Evolutionary conservation across 1,284 basidiomycete genomes (phyloP).

Genomic region (Marasmius sp.): DNA sequence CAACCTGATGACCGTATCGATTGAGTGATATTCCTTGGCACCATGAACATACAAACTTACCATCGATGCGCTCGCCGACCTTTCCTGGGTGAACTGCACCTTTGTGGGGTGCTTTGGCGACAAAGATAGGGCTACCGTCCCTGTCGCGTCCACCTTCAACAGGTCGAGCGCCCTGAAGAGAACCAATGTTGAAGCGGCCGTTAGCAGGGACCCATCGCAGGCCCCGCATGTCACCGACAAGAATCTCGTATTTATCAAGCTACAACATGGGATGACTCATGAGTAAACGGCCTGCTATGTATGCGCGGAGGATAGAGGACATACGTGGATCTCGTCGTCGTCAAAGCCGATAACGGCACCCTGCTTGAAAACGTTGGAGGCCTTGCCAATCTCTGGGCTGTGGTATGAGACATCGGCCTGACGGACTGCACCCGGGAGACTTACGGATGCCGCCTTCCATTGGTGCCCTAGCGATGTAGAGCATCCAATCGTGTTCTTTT

Average conservation of each 20-base stretch:
- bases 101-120: constrained; percentile 57
- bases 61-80: constrained; percentile 52
- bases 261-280: constrained; percentile 22
- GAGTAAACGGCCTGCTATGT: not conserved
- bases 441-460: constrained; percentile 58
- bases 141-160: constrained; percentile 69
- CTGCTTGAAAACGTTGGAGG: constrained; percentile 51
- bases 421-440: constrained; percentile 26
- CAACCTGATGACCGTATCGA: constrained; percentile 32
- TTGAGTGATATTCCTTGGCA: not conserved
- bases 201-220: constrained; percentile 57
- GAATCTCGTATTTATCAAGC: constrained; percentile 63
- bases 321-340: constrained; percentile 56
- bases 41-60: constrained; percentile 28
- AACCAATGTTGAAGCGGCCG: constrained; percentile 43
- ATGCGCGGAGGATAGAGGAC: constrained; percentile 18
- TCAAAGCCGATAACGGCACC: constrained; percentile 64
- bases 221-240: constrained; percentile 59
- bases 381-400: constrained; percentile 63
- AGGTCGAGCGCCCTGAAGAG: constrained; percentile 45
- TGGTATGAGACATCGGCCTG: not conserved
- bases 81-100: constrained; percentile 63
- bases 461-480: constrained; percentile 63
- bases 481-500: constrained; percentile 46
- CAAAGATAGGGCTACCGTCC: constrained; percentile 58